Percentiles rank a stretch among this genome's conserved stretches.
Evolutionary conservation across 2,329 filamentous ascomycete genomes (phyloP).

Genomic region (Penicillium capsulatum): DNA sequence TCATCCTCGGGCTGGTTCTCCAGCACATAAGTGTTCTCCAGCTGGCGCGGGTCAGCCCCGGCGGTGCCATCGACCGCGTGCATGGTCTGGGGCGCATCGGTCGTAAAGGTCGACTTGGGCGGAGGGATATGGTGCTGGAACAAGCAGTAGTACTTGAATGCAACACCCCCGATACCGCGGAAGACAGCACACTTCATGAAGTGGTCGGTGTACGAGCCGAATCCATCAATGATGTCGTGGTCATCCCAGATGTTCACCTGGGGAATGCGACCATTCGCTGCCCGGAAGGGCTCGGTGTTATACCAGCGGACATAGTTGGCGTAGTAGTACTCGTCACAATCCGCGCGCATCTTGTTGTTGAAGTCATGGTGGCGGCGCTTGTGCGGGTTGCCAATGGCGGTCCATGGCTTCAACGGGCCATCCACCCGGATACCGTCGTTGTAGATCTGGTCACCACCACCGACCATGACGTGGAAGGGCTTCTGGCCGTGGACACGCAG

Average conservation of each 20-base stretch:
- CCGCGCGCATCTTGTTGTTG: conserved; percentile 58
- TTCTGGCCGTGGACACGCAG: conserved; percentile 55
- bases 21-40: conserved; percentile 69
- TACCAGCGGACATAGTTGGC: conserved; percentile 65
- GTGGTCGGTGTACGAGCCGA: conserved; percentile 62
- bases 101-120: conserved; percentile 79
- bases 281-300: conserved; percentile 59
- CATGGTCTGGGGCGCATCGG: conserved; percentile 60
- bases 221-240: conserved; percentile 64
- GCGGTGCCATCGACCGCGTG: conserved; percentile 48
- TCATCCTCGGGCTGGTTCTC: conserved; percentile 56
- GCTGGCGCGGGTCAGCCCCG: conserved; percentile 63
- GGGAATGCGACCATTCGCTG: conserved; percentile 58
- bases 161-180: conserved; percentile 58
- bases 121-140: conserved; percentile 77
- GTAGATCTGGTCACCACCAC: conserved; percentile 84
- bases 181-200: conserved; percentile 65
- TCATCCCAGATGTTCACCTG: conserved; percentile 66
- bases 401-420: conserved; percentile 70
- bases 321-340: conserved; percentile 61
- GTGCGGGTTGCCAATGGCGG: conserved; percentile 56
- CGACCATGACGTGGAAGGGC: conserved; percentile 69
- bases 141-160: conserved; percentile 59
- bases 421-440: conserved; percentile 75
- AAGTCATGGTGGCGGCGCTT: conserved; percentile 60